Conservation (phyloP, 2,329 filamentous ascomycete species). For the Endoconidiophora laricicola region DNA sequence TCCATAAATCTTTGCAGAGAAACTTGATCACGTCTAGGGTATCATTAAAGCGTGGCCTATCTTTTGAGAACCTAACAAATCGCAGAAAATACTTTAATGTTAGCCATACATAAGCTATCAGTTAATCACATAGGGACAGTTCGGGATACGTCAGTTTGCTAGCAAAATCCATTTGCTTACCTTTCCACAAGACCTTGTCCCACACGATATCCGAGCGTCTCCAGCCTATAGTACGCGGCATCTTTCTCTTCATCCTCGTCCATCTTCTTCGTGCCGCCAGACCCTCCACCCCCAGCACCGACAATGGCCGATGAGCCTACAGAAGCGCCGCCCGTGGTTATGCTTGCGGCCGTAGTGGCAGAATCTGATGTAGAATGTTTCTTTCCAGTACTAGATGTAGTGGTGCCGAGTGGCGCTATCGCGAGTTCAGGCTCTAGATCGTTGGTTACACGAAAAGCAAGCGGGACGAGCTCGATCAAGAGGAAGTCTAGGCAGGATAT, state of each 20-base stretch:
- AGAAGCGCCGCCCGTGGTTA: conserved; percentile 11
- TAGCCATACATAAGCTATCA: neutral
- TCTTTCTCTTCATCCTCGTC: conserved; percentile 74
- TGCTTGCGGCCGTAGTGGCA: conserved; percentile 13
- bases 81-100: neutral
- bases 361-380: conserved; percentile 4
- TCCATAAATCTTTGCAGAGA: conserved; percentile 96
- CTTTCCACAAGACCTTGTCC: conserved; percentile 83
- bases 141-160: neutral
- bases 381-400: too few relatives aligned
- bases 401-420: conserved; percentile 21
- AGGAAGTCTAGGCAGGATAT: conserved; percentile 84
- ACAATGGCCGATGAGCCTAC: conserved; percentile 13
- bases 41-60: conserved; percentile 76
- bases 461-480: conserved; percentile 88
- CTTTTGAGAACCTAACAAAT: conserved; percentile 53
- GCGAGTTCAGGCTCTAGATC: conserved; percentile 38
- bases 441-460: conserved; percentile 72
- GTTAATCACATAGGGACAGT: neutral
- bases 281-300: conserved; percentile 12
- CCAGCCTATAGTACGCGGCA: conserved; percentile 68
- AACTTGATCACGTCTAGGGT: conserved; percentile 96
- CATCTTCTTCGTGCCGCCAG: conserved; percentile 21
- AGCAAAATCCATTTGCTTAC: conserved; percentile 27
- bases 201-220: conserved; percentile 76